These are phyloP conservation scores for Artemisia annua DNA, from an alignment of 129 eudicot genomes.

Conservation along the genomic window DNA sequence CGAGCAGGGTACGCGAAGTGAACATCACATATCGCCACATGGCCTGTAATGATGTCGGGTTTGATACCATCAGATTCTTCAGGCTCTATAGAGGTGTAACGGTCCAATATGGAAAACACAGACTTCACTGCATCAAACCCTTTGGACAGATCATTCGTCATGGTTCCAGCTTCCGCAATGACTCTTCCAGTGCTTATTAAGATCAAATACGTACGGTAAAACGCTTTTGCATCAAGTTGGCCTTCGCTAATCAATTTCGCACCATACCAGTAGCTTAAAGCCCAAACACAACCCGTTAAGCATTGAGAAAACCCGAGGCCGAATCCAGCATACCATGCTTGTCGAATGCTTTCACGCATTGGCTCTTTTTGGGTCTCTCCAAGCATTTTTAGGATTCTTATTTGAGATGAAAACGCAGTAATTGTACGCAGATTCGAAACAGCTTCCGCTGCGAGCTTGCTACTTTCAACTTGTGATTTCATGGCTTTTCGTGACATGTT, in stretches of 20 bases:
- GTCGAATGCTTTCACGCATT: slow-evolving; percentile 63
- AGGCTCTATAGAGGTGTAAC: slow-evolving; percentile 69
- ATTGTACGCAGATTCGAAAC: slow-evolving; percentile 83
- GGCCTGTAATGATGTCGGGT: slow-evolving; percentile 59
- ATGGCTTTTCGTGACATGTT: slow-evolving; percentile 75
- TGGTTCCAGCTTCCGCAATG: slow-evolving; percentile 88
- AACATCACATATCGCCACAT: slow-evolving; percentile 59
- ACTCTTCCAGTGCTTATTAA: slow-evolving; percentile 84
- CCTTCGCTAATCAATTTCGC: slow-evolving; percentile 69
- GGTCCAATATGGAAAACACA: slow-evolving; percentile 76
- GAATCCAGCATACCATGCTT: slow-evolving; percentile 91
- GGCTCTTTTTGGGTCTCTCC: slow-evolving; percentile 75
- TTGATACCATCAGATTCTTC: slow-evolving; percentile 62
- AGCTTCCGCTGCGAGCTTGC: slow-evolving; percentile 95
- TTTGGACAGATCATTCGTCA: slow-evolving; percentile 90
- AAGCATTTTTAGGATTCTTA: slow-evolving; percentile 74
- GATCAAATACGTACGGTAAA: slow-evolving; percentile 79
- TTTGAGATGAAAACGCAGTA: slow-evolving; percentile 83
- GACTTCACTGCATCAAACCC: slow-evolving; percentile 74
- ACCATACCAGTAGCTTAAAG: slow-evolving; percentile 91
- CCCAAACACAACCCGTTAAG: slow-evolving; percentile 64
- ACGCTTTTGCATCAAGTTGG: slow-evolving; percentile 49
- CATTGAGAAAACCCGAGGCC: slow-evolving; percentile 81
- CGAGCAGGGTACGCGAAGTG: slow-evolving; percentile 83
- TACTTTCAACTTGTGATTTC: slow-evolving; percentile 83